Conservation (phyloP, 371 early-diverging fungal genomes). For the Mucor circinelloides region DNA sequence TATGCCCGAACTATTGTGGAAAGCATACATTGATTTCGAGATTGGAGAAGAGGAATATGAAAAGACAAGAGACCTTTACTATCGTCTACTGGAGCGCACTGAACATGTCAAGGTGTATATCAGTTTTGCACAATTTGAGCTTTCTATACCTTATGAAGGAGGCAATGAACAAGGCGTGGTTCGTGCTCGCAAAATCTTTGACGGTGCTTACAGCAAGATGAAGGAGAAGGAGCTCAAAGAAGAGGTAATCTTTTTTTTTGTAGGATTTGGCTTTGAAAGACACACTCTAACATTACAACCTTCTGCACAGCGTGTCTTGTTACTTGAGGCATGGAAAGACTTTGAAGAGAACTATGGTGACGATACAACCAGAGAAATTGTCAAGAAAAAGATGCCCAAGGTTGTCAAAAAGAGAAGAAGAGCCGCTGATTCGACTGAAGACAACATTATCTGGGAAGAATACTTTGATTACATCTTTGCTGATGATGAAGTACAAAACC, state of each 20-base stretch:
- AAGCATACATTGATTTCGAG: conserved; percentile 96
- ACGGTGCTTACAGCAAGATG: conserved; percentile 71
- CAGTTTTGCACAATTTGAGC: conserved; percentile 91
- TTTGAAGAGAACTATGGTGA: conserved; percentile 79
- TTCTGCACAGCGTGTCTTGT: conserved; percentile 67
- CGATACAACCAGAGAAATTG: conserved; percentile 56
- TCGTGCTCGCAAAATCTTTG: conserved; percentile 76
- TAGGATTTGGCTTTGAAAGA: background rate
- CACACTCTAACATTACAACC: background rate
- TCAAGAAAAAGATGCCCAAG: conserved; percentile 80
- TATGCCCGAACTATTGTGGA: conserved; percentile 98
- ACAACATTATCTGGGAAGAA: conserved; percentile 85
- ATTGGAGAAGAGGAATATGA: conserved; percentile 80
- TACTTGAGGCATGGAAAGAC: conserved; percentile 93
- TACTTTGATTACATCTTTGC: conserved; percentile 98
- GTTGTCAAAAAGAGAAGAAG: conserved; percentile 87
- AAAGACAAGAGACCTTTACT: conserved; percentile 80
- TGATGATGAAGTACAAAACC: conserved; percentile 83
- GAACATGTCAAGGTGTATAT: conserved; percentile 98
- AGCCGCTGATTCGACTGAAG: conserved; percentile 61
- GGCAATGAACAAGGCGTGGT: conserved; percentile 40
- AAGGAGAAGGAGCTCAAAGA: conserved; percentile 72
- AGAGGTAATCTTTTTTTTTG: conserved; percentile 45
- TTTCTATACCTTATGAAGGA: conserved; percentile 59
- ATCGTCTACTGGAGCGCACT: conserved; percentile 82